phyloP scores from a whole-genome alignment of 306 rosid species.

The Gillenia trifoliata region DNA sequence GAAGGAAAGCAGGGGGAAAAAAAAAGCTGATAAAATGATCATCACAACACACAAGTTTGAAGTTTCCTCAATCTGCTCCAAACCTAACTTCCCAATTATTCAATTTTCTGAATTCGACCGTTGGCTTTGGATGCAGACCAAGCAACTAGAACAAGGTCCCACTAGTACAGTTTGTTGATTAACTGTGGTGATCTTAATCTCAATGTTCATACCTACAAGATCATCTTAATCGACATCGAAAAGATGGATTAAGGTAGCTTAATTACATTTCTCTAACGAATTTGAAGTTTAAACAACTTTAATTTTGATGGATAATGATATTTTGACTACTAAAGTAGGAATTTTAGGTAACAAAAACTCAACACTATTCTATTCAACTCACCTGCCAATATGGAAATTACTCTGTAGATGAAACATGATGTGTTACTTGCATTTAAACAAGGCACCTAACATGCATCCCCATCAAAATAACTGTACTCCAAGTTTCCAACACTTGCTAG shows the following conservation, averaged over 20 bases:
- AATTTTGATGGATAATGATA: background rate
- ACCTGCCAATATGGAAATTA: background rate
- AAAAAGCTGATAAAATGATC: slow-evolving; percentile 12
- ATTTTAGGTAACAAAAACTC: background rate
- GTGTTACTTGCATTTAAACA: slow-evolving; percentile 1
- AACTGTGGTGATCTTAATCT: slow-evolving; percentile 9
- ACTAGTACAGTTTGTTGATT: slow-evolving; percentile 6
- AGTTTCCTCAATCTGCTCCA: slow-evolving; percentile 19
- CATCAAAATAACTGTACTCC: background rate
- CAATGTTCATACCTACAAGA: background rate
- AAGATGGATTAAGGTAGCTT: background rate
- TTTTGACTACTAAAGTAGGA: slow-evolving; percentile 14
- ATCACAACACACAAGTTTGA: slow-evolving; percentile 13
- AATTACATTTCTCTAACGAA: background rate
- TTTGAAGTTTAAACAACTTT: slow-evolving; percentile 7
- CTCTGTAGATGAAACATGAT: background rate
- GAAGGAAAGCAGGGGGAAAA: slow-evolving; percentile 3
- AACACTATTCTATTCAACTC: background rate
- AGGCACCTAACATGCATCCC: background rate
- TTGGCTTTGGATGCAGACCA: slow-evolving; percentile 37
- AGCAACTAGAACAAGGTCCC: slow-evolving; percentile 34
- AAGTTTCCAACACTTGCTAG: background rate
- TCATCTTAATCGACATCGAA: background rate
- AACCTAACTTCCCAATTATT: slow-evolving; percentile 40
- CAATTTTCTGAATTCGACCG: slow-evolving; percentile 30